Conservation (phyloP, 2,329 filamentous ascomycete genomes). For the Fusarium sp. region DNA sequence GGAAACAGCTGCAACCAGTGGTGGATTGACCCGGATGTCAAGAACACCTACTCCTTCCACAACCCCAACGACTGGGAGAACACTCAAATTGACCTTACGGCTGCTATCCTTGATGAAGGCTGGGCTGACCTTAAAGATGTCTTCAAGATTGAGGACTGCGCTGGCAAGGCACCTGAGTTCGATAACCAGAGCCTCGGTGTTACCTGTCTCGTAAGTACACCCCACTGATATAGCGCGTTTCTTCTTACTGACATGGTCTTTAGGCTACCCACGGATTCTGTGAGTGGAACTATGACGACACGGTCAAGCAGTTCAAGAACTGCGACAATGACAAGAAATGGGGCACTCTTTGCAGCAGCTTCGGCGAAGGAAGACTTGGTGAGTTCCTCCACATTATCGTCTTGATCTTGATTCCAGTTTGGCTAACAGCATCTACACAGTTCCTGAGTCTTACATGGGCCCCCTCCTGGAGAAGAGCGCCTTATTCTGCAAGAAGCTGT, state of each 20-base stretch:
- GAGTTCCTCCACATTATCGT: not conserved
- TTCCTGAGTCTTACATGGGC: slow-evolving; percentile 15
- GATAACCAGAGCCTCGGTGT: slow-evolving; percentile 2
- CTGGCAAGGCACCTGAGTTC: slow-evolving; percentile 14
- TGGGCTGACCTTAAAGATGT: slow-evolving; percentile 13
- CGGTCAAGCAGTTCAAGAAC: slow-evolving; percentile 11
- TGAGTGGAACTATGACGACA: slow-evolving; percentile 18
- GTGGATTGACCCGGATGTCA: slow-evolving; percentile 2
- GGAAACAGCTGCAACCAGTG: slow-evolving; percentile 22
- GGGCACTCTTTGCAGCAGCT: slow-evolving; percentile 14
- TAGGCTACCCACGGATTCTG: slow-evolving; percentile 19
- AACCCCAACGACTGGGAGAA: slow-evolving; percentile 21
- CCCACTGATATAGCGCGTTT: accelerated
- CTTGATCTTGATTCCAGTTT: accelerated
- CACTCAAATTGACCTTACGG: slow-evolving; percentile 10
- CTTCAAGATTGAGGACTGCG: slow-evolving; percentile 23
- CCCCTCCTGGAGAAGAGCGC: not conserved
- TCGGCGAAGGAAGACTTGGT: not conserved
- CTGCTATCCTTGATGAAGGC: slow-evolving; percentile 1
- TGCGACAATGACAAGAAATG: slow-evolving; percentile 19
- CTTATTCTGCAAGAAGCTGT: not conserved
- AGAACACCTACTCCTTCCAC: slow-evolving; percentile 20
- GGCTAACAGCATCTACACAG: not conserved
- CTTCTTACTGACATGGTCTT: accelerated
- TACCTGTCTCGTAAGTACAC: slow-evolving; percentile 7